Percentiles rank a stretch among this genome's conserved stretches.
These are phyloP conservation scores for Anaeromyces robustus DNA, from an alignment of 192 early-diverging fungal genomes.

Conservation along the genomic window DNA sequence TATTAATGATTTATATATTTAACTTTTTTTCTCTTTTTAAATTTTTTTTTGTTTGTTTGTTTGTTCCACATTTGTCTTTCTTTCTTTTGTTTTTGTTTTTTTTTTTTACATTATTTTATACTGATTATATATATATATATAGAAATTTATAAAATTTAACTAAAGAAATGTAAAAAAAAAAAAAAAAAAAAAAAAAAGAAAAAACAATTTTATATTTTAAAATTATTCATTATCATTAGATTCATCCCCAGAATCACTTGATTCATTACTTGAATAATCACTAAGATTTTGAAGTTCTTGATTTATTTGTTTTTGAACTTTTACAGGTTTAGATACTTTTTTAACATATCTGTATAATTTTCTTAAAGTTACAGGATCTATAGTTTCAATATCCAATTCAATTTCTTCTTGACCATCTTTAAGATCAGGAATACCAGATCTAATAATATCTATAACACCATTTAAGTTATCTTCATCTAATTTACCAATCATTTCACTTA, in stretches of 20 bases:
- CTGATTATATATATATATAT: too few species aligned
- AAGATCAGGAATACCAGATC: constrained; percentile 14
- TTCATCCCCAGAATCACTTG: background rate
- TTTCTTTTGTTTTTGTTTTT: too few species aligned
- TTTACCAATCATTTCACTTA: constrained; percentile 10
- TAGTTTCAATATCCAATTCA: constrained; percentile 21
- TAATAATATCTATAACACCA: constrained; percentile 15
- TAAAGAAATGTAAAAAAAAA: background rate
- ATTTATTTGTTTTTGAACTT: background rate
- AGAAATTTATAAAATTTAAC: too few species aligned
- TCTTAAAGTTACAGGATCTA: constrained; percentile 7
- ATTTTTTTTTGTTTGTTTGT: too few species aligned
- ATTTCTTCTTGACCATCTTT: constrained; percentile 13
- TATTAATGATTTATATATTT: too few species aligned
- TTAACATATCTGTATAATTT: background rate
- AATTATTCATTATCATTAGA: background rate
- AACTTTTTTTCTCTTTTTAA: too few species aligned
- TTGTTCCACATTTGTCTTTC: too few species aligned
- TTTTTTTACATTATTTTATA: too few species aligned
- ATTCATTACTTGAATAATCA: background rate
- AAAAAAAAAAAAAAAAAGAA: background rate
- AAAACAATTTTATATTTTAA: background rate
- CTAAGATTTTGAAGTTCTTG: background rate
- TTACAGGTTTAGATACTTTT: background rate
- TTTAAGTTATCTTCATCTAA: constrained; percentile 8